Evolutionary conservation across 2,329 filamentous ascomycete species (phyloP), one percentile per base, ranked within the genome.

Genomic region (Elsinoe fawcettii): DNA sequence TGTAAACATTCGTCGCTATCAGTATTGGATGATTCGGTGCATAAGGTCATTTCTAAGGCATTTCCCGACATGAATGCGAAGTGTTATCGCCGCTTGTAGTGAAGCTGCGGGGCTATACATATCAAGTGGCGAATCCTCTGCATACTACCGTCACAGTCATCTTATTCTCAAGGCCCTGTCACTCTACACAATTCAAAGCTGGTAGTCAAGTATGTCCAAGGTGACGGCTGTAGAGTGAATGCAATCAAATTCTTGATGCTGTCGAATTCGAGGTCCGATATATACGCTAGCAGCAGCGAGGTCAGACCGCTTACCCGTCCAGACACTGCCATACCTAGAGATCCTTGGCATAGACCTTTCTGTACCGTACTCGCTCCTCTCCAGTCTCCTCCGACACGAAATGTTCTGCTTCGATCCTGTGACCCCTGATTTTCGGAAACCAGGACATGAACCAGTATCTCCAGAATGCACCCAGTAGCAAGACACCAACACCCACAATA

Each of bases 321-420:
- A 25, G 3, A 6, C 23, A 23, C 34, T 7, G 12, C 16, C 4
- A 22, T 6, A 6, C 3, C 49, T 37, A 53, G 8, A 43, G 22
- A 11, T 55, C 39, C 22, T 43, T 56, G 11, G 53, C 23, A 43
- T 43, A 46, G 7, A 56, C 43, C 54, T 56, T 56, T 22, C 43
- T 43, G 41, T 56, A 56, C 20, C 54, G 23, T 27, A 56, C 43
- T 2, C 39, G 23, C 20, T 49, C 54, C 11, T 37, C 41, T 18
- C 54, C 54, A 2, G 39, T 46, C 25, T 56, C 54, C 18, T 56
- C 54, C 3, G 54, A 56, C 2, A 56, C 43, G 23, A 56, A 56
- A 37, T 46, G 54, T 41, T 56, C 54, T 2, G 54, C 39, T 39
- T 46, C 54, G 9, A 56, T 49, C 39, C 41, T 56, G 54, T 56